Conservation (phyloP, 345 rosid genomes). For the Eucalyptus regnans region DNA sequence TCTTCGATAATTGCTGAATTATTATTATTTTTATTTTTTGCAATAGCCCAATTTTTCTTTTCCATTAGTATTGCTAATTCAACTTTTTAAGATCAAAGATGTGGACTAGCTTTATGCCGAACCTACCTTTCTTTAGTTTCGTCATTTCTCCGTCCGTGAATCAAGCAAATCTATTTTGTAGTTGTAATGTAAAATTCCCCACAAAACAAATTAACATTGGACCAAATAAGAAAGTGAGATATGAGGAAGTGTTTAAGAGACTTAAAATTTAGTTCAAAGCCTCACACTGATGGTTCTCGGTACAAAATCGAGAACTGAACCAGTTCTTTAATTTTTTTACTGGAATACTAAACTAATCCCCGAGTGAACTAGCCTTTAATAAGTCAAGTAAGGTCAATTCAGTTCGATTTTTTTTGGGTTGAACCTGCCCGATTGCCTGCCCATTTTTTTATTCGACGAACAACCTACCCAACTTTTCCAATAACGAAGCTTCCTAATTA, state of each 20-base stretch:
- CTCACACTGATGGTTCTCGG: neutral
- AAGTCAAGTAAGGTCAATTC: neutral
- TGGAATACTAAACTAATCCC: rapidly evolving
- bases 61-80: neutral
- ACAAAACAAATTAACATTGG: neutral
- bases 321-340: neutral
- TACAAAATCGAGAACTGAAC: neutral
- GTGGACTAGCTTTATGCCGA: neutral
- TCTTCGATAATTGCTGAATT: neutral
- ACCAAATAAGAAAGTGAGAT: neutral
- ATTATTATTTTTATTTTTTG: neutral
- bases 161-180: neutral
- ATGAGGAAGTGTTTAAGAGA: neutral
- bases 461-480: neutral
- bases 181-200: neutral
- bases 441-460: neutral
- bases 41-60: neutral
- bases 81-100: neutral
- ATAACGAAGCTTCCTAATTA: neutral
- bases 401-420: neutral
- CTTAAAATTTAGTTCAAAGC: neutral
- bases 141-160: neutral
- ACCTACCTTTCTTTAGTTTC: neutral
- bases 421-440: neutral
- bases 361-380: neutral